Evolutionary conservation across 306 rosid genomes (phyloP).

Genomic region (Lupinus albus): DNA sequence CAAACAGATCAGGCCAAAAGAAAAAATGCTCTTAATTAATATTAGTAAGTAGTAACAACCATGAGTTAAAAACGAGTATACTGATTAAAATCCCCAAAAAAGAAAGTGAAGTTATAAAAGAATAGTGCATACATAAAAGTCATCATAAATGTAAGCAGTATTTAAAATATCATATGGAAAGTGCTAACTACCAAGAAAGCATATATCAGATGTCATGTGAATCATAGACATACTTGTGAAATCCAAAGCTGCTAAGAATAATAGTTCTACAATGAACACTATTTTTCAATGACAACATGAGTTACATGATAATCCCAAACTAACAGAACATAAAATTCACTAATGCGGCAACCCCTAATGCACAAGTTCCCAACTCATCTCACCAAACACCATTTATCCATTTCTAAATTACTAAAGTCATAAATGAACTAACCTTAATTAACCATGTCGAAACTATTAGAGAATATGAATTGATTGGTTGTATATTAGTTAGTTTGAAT

Average conservation of each 20-base stretch:
- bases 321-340: not conserved
- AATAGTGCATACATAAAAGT: slow-evolving; percentile 14
- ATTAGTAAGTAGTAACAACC: slow-evolving; percentile 20
- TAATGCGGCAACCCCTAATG: slow-evolving; percentile 12
- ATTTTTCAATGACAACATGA: not conserved
- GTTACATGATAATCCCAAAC: slow-evolving; percentile 1
- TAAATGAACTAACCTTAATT: slow-evolving; percentile 9
- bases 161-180: slow-evolving; percentile 10
- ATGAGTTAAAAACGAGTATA: slow-evolving; percentile 18
- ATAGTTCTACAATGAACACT: not conserved
- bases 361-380: not conserved
- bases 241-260: not conserved
- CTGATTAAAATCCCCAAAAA: slow-evolving; percentile 19
- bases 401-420: slow-evolving; percentile 8
- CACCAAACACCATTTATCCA: not conserved
- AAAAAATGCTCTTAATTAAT: slow-evolving; percentile 19
- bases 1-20: slow-evolving; percentile 28
- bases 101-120: slow-evolving; percentile 15
- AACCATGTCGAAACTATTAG: slow-evolving; percentile 16
- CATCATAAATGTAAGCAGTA: slow-evolving; percentile 21
- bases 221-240: slow-evolving; percentile 1
- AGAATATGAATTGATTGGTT: too few relatives aligned
- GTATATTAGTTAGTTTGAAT: too few relatives aligned
- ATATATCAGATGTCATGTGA: not conserved
- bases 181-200: slow-evolving; percentile 20